Evolutionary conservation across 2,329 filamentous ascomycete genomes (phyloP), one percentile per base, ranked within the genome.

Genomic region (Aspergillus niger): DNA sequence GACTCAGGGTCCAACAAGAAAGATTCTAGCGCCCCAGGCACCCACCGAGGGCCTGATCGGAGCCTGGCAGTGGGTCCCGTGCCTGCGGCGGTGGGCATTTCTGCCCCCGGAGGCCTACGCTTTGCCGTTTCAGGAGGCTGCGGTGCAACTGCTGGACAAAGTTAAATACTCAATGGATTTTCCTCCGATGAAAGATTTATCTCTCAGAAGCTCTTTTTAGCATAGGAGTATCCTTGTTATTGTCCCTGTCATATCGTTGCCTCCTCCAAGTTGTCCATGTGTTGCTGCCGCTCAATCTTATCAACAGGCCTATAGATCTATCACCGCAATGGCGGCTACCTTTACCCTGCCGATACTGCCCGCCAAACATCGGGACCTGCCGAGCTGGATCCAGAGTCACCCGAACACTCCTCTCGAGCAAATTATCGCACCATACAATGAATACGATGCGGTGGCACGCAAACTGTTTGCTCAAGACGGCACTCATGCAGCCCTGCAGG

Each of bases 391-490:
- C 32, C 49, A 64, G 6, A 61, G 66, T 5, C 63, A 72, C 10
- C 63, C 67, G 3, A 57, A 70, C 5, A 68, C 57, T 5, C 66
- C 70, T n/a, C 70, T 76, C 2, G 55, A 57, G 3, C 64, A 74
- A 13, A 67, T 74, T 60, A 54, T 77, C 8, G 60, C 66, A 24
- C 76, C 76, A 1, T 79, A 73, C 67, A 77, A 75, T 53, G 67
- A 67, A 3, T 77, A 71, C 43, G 77, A 79, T 57, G 69, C 66
- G 2, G 71, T 68, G 24, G 57, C 75, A 3, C 72, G 77, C 26
- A 76, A 74, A 58, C 65, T 73, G 7, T 79, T 73, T 61, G 77
- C 76, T 5, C 77, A 78, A 58, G 67, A 76, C n/a, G 72, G 70
- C n/a, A 64, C 69, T 22, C 67, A 77, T 53, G 58, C 69, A 11